Base-by-base conservation (phyloP, 164 flowering plant species). In the Umbellularia californica region DNA sequence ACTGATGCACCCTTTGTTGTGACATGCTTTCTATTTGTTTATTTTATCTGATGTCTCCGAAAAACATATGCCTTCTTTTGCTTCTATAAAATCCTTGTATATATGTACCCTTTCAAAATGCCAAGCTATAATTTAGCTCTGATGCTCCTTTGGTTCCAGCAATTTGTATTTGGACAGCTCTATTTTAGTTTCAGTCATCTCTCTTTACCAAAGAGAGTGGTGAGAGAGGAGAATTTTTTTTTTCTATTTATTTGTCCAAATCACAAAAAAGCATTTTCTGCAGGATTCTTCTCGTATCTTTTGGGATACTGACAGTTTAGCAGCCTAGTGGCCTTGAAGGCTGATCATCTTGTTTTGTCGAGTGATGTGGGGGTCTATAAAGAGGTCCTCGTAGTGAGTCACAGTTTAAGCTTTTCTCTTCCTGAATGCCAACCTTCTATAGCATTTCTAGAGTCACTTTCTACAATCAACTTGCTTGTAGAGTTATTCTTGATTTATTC, bases 281-380 rank as follows among this genome's bases (percentile, higher is more conserved):
- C 90, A 94, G 99, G 99, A 94, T 85, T 87, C 97, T 79, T 94
- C 91, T 83, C 98, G 98, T 60, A 94, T 96, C 82, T 94, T 96
- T 74, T 96, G 99, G 99, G 99, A 94, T 75, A 96, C 90, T 80
- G 99, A 96, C 84, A 96, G 99, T 83, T 90, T 96, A 76, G 90
- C 98, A 35, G 98, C 97, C 79, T 96, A 64, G 81, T 96, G 77
- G 98, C 98, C 76, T 72, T 94, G 50, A 88, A 92, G 80, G 99
- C 97, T 69, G 99, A 96, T 76, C 94, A 92, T 73, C 97, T 96
- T 80, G 75, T 96, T 72, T 79, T 96, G 72, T 82, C 92, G 84
- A 96, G 97, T 81, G 99, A 96, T 81, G 99, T 96, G 19, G 99
- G 13, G 98, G 99, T 52, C 89, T 96, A 24, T 96, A 90, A 51